These are phyloP conservation scores for Apiotrichum brassicae DNA, from an alignment of 1,284 basidiomycete species.

Conservation along the genomic window DNA sequence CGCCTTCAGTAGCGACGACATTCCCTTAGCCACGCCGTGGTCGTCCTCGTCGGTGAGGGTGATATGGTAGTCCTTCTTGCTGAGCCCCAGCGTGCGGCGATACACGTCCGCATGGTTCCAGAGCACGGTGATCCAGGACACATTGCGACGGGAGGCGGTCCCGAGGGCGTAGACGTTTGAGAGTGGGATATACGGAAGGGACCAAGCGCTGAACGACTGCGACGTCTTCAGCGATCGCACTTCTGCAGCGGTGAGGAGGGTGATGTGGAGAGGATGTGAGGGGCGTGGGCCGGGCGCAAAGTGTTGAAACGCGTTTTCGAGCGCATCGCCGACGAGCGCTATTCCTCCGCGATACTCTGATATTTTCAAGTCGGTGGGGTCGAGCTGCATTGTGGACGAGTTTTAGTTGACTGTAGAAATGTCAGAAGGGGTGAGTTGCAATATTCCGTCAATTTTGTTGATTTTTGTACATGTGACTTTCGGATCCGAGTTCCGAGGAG, in stretches of 20 bases:
- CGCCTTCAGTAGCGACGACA: conserved; percentile 13
- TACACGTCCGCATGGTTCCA: conserved; percentile 55
- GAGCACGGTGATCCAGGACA: conserved; percentile 51
- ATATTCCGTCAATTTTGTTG: too few species aligned
- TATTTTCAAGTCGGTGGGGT: not conserved
- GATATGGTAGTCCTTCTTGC: conserved; percentile 55
- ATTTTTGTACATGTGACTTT: too few species aligned
- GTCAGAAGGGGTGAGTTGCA: too few species aligned
- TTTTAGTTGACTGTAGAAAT: too few species aligned
- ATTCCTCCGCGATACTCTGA: conserved; percentile 8
- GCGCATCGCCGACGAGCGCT: conserved; percentile 8
- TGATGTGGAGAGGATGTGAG: not conserved
- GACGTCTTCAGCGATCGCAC: not conserved
- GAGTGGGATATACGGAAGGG: not conserved
- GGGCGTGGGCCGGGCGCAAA: not conserved
- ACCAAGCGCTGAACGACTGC: not conserved
- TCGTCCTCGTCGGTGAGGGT: conserved; percentile 50
- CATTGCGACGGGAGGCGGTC: not conserved
- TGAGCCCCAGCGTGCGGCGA: conserved; percentile 51
- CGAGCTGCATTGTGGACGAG: conserved; percentile 4
- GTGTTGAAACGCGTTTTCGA: not conserved
- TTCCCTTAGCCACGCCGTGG: conserved; percentile 49
- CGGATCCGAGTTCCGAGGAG: too few species aligned
- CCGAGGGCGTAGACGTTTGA: conserved; percentile 6
- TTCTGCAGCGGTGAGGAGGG: not conserved